Evolutionary conservation across 805 yeast species (phyloP), one percentile per base, ranked within the genome.

Genomic region (Kregervanrija pseudodelftensis): DNA sequence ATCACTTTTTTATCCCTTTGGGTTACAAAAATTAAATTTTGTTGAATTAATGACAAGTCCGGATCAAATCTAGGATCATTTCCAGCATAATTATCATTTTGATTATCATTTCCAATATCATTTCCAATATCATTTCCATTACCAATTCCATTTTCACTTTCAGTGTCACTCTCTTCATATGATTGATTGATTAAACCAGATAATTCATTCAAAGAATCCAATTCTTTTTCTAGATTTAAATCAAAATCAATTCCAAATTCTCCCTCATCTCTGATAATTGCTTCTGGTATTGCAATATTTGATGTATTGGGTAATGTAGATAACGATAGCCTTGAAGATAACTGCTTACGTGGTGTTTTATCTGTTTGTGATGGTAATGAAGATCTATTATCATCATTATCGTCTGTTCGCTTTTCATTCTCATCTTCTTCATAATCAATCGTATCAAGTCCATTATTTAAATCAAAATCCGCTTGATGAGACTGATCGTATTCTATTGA

Each of bases 281-380:
- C 68, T 43, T 62, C 63, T 1, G 68, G 68, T 8, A 64, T 43
- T 1, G 68, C 67, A 16, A 64, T 54, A 40, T 59, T 61, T 1
- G 65, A 54, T 11, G 61, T 62, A n/a, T 52, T 49, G 4, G 56
- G 51, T 5, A 55, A 15, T 2, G 61, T 50, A 14, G 57, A 61
- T 11, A 59, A 22, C 1, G 65, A 59, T 22, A 61, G 44, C 30
- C 65, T 30, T 22, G 28, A 22, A 22, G 28, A 22, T 22, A 22
- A 22, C 28, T 22, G 28, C 7, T 22, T 22, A 22, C 28, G 28
- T 22, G 28, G 28, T 22, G 28, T 22, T 22, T 7, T 22, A 22
- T 22, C 28, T 22, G 28, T 22, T 22, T 22, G 28, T 22, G 28
- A 22, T 7, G 8, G 28, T 22, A 22, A 22, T 22, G 28, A 22